Evolutionary conservation across 2,329 filamentous ascomycete species (phyloP).

Genomic region (Fusarium begoniae): DNA sequence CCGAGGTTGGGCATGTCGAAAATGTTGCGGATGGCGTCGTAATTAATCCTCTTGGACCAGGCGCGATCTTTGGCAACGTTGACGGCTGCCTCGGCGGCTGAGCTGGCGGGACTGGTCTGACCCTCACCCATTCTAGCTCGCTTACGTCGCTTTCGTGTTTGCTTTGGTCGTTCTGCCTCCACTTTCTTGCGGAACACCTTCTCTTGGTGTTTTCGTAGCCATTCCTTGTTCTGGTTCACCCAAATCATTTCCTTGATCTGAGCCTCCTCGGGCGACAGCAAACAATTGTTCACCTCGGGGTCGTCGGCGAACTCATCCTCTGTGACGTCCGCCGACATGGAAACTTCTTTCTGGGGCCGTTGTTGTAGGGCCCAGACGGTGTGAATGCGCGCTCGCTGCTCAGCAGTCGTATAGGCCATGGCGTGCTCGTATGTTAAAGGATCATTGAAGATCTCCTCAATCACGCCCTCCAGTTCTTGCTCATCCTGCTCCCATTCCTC

Average conservation of each 20-base stretch:
- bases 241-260: constrained; percentile 90
- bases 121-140: constrained; percentile 70
- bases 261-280: constrained; percentile 77
- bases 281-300: constrained; percentile 83
- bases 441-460: constrained; percentile 74
- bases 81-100: constrained; percentile 74
- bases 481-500: constrained; percentile 72
- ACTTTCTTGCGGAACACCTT: constrained; percentile 81
- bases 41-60: constrained; percentile 80
- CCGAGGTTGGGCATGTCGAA: constrained; percentile 59
- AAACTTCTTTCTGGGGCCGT: constrained; percentile 58
- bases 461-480: constrained; percentile 73
- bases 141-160: constrained; percentile 64
- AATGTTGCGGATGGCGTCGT: constrained; percentile 68
- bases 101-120: constrained; percentile 71
- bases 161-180: constrained; percentile 65
- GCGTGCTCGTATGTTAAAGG: constrained; percentile 65
- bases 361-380: constrained; percentile 61
- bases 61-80: constrained; percentile 73
- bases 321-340: constrained; percentile 72
- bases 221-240: constrained; percentile 95
- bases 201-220: constrained; percentile 85
- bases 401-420: constrained; percentile 65
- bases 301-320: constrained; percentile 91
- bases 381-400: constrained; percentile 64